A percentile compares a stretch with the other conserved stretches of the same genome.
phyloP scores from a whole-genome alignment of 2,329 filamentous ascomycete species.

The Penicillium sp. region DNA sequence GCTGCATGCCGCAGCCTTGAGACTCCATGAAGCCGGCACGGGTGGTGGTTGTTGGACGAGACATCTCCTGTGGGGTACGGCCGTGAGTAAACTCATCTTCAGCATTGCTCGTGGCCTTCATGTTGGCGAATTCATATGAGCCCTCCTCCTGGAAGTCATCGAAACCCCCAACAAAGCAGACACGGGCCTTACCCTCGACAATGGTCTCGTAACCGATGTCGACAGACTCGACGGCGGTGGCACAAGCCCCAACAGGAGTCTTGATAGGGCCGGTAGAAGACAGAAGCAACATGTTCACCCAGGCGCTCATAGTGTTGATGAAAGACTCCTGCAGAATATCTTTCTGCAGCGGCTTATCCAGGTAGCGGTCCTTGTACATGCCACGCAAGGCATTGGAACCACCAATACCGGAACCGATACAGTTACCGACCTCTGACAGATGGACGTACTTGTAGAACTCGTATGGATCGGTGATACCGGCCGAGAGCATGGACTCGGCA shows the following conservation, averaged over 20 bases:
- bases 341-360: constrained; percentile 96
- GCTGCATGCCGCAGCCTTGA: constrained; percentile 94
- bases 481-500: constrained; percentile 82
- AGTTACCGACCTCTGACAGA: constrained; percentile 96
- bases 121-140: constrained; percentile 99
- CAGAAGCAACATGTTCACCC: constrained; percentile 98
- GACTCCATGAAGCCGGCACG: constrained; percentile 99
- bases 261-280: constrained; percentile 98
- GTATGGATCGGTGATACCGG: constrained; percentile 97
- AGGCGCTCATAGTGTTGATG: constrained; percentile 99
- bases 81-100: constrained; percentile 95
- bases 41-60: constrained; percentile 92
- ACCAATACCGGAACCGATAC: constrained; percentile 96
- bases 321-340: constrained; percentile 99
- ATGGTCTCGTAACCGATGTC: constrained; percentile 99
- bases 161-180: constrained; percentile 97
- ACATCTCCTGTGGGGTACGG: constrained; percentile 95
- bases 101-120: constrained; percentile 98
- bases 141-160: constrained; percentile 99
- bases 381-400: constrained; percentile 86
- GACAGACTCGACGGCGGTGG: constrained; percentile 93
- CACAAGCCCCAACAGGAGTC: constrained; percentile 95
- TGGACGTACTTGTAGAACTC: constrained; percentile 99
- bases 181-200: constrained; percentile 92
- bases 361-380: constrained; percentile 97